Conservation (phyloP, 2,329 filamentous ascomycete species). For the Paraphoma chrysanthemicola region DNA sequence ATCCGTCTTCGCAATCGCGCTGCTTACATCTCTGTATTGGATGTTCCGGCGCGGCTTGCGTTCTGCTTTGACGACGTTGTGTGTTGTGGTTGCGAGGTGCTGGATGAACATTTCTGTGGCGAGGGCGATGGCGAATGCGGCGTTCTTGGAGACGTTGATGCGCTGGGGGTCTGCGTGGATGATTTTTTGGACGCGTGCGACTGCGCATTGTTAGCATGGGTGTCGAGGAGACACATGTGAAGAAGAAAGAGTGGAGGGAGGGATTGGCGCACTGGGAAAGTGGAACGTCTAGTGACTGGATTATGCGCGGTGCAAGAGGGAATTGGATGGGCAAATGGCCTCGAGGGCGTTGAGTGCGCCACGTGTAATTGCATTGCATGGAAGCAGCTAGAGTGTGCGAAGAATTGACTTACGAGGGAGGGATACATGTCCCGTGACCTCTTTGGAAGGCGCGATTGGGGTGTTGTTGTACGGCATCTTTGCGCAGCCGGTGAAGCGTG, state of each 20-base stretch:
- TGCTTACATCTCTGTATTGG: conserved; percentile 93
- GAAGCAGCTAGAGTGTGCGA: too few relatives aligned
- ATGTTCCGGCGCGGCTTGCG: conserved; percentile 91
- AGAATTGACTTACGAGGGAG: conserved; percentile 73
- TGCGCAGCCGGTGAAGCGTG: conserved; percentile 8
- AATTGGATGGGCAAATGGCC: too few relatives aligned
- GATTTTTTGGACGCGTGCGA: conserved; percentile 95
- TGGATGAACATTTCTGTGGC: conserved; percentile 97
- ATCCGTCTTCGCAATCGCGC: conserved; percentile 84
- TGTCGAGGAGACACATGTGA: neutral
- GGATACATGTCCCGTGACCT: conserved; percentile 83
- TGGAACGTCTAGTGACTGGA: neutral
- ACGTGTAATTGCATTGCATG: too few relatives aligned
- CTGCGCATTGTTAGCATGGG: conserved; percentile 55
- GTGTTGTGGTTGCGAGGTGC: conserved; percentile 82
- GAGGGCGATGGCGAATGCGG: conserved; percentile 90
- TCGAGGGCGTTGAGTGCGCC: too few relatives aligned
- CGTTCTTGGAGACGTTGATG: conserved; percentile 85
- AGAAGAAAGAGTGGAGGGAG: neutral
- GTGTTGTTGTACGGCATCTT: conserved; percentile 90
- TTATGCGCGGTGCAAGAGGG: neutral
- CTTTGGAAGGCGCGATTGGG: conserved; percentile 78
- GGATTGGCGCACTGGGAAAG: neutral
- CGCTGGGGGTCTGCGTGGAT: conserved; percentile 82
- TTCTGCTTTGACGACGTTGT: conserved; percentile 89